Conservation (phyloP, 352 stramenopile genomes). For the Blastocystis sp. region DNA sequence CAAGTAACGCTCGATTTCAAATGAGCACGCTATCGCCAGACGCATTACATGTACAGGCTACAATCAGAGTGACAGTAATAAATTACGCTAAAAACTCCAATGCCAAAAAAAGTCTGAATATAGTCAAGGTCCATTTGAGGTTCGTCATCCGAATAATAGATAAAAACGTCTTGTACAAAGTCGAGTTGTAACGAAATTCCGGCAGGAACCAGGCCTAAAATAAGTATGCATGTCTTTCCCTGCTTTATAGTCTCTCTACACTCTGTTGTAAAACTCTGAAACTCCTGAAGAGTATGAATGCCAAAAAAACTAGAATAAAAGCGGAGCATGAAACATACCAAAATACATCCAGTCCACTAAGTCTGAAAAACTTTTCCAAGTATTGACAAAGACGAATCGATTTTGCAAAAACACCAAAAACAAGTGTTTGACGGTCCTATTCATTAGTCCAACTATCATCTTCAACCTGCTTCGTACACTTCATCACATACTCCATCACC, state of each 20-base stretch:
- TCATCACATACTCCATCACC: background rate
- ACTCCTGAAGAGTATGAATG: background rate
- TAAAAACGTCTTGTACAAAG: background rate
- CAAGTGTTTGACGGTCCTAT: background rate
- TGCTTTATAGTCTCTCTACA: background rate
- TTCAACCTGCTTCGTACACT: background rate
- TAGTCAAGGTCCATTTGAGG: background rate
- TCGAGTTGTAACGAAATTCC: background rate
- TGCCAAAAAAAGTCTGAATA: background rate
- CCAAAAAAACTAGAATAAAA: constrained; percentile 4
- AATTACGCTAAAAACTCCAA: background rate
- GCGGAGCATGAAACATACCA: background rate
- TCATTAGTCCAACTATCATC: background rate
- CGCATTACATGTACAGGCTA: background rate
- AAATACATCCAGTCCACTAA: background rate
- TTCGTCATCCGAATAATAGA: background rate
- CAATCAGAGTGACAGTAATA: background rate
- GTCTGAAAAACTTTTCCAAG: background rate
- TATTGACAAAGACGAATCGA: background rate
- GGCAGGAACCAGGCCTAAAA: background rate
- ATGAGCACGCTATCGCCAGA: background rate
- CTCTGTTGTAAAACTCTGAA: background rate
- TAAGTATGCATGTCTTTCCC: background rate
- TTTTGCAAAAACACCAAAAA: background rate
- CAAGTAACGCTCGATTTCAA: background rate